Evolutionary conservation across 345 rosid species (phyloP).

Genomic region (Acer negundo): DNA sequence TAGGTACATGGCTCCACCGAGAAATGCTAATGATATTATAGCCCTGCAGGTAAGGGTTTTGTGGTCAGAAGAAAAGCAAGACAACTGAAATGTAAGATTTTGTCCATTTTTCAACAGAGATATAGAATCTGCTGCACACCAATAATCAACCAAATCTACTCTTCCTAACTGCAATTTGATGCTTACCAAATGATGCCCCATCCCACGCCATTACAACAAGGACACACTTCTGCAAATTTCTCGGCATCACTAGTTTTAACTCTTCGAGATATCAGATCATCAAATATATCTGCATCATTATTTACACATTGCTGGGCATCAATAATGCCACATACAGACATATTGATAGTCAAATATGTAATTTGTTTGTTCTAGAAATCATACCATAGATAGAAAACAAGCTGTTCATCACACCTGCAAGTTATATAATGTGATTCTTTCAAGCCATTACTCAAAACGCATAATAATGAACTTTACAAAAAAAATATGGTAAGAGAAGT

Average conservation of each 20-base stretch:
- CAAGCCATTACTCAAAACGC: neutral
- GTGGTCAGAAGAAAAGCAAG: neutral
- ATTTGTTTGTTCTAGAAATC: slow-evolving; percentile 16
- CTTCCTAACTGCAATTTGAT: neutral
- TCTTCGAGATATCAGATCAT: slow-evolving; percentile 75
- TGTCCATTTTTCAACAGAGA: neutral
- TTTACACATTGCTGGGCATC: neutral
- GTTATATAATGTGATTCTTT: slow-evolving; percentile 12
- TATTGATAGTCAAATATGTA: neutral
- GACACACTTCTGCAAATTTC: slow-evolving; percentile 74
- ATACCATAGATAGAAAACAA: slow-evolving; percentile 73
- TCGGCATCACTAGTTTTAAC: slow-evolving; percentile 72
- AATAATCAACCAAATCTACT: neutral
- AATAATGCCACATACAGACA: neutral
- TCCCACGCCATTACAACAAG: slow-evolving; percentile 65
- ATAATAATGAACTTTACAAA: neutral
- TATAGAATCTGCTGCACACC: neutral
- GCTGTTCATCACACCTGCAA: slow-evolving; percentile 75
- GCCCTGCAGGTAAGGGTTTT: slow-evolving; percentile 44
- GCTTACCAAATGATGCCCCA: slow-evolving; percentile 76
- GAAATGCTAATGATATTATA: slow-evolving; percentile 55
- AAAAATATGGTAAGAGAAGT: slow-evolving; percentile 1
- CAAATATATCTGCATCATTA: slow-evolving; percentile 55
- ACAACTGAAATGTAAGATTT: neutral
- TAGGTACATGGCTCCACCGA: slow-evolving; percentile 57